These are phyloP conservation scores for Wallacemonas collosoma DNA, from an alignment of 208 protist genomes.

Conservation along the genomic window DNA sequence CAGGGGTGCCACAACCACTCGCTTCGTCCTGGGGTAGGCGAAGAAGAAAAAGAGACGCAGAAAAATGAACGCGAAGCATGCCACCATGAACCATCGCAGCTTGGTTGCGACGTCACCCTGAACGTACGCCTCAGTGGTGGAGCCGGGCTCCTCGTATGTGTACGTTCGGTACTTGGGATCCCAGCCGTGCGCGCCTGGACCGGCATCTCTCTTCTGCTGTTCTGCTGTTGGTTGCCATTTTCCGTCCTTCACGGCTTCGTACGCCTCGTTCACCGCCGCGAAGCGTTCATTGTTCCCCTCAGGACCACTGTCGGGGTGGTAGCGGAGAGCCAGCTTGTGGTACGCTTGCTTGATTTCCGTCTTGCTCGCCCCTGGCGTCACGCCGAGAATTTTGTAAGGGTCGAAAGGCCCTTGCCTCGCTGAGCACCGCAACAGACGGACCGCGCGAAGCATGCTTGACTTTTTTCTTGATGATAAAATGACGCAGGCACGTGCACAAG, in stretches of 20 bases:
- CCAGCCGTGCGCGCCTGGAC: slow-evolving; percentile 31
- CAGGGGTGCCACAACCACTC: not conserved
- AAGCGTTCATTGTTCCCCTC: slow-evolving; percentile 76
- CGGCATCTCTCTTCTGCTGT: slow-evolving; percentile 9
- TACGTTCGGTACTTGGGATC: slow-evolving; percentile 69
- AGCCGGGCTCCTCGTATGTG: slow-evolving; percentile 80
- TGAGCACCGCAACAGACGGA: not conserved
- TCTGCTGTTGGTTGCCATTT: slow-evolving; percentile 38
- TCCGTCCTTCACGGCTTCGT: slow-evolving; percentile 70
- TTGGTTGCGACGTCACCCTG: slow-evolving; percentile 48
- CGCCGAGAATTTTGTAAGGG: slow-evolving; percentile 82
- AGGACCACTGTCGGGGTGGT: slow-evolving; percentile 73
- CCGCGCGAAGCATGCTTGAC: not conserved
- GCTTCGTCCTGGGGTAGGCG: slow-evolving; percentile 26
- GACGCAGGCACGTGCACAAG: no score
- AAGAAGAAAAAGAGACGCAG: slow-evolving; percentile 54
- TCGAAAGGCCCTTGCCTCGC: slow-evolving; percentile 71
- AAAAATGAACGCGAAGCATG: slow-evolving; percentile 60
- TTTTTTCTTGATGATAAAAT: not conserved
- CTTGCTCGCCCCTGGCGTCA: slow-evolving; percentile 51
- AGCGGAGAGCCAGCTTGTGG: slow-evolving; percentile 66
- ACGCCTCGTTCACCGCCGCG: slow-evolving; percentile 80
- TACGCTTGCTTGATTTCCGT: slow-evolving; percentile 79
- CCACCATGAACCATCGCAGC: slow-evolving; percentile 52
- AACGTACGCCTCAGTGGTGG: slow-evolving; percentile 77